Conservation (phyloP, 305 asterid genomes). For the Solanum chacoense region DNA sequence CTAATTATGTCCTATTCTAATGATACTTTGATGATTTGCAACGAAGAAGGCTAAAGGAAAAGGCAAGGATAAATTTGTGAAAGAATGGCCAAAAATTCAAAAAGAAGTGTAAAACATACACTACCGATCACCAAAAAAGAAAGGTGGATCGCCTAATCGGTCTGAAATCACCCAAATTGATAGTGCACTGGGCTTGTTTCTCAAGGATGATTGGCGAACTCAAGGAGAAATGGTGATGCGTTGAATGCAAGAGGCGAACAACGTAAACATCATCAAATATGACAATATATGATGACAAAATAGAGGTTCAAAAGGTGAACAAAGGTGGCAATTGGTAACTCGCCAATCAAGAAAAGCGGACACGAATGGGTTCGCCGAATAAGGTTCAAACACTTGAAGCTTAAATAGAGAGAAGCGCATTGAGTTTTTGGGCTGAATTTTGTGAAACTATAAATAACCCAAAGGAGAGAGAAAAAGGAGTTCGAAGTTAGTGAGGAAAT, state of each 20-base stretch:
- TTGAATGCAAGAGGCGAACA: background rate
- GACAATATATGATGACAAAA: background rate
- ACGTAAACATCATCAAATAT: background rate
- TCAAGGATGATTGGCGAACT: background rate
- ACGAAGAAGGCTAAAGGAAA: too few relatives aligned
- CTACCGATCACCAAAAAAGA: background rate
- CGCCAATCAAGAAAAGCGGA: too few relatives aligned
- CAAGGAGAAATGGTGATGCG: background rate
- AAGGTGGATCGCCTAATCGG: background rate
- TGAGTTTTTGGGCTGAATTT: background rate
- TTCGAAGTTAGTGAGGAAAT: background rate
- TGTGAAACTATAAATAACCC: background rate
- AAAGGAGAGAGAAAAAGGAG: background rate
- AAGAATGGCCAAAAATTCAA: background rate
- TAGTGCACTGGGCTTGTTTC: background rate
- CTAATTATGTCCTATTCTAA: too few relatives aligned
- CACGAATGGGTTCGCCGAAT: background rate
- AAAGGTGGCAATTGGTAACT: background rate
- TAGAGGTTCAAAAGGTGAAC: background rate
- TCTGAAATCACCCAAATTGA: background rate
- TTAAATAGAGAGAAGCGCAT: background rate
- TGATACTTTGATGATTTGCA: too few relatives aligned
- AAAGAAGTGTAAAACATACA: background rate
- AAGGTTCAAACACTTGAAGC: background rate
- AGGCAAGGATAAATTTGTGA: too few relatives aligned